Percentiles rank a stretch among this genome's conserved stretches.
Conservation (phyloP, 495 filamentous ascomycete genomes). For the Rostrohypoxylon terebratum region DNA sequence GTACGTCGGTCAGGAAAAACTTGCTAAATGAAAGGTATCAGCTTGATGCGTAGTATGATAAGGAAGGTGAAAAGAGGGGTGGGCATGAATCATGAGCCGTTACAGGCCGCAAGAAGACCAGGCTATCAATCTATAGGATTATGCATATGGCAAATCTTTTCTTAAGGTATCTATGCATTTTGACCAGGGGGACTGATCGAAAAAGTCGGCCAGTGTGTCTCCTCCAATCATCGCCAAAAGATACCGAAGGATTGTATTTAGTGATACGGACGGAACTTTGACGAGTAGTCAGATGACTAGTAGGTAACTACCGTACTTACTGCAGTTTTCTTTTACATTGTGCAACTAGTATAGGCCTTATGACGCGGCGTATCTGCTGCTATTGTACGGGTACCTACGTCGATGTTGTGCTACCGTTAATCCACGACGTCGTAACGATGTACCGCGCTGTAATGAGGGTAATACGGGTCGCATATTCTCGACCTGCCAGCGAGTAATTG, state of each 20-base stretch:
- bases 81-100: constrained; percentile 9
- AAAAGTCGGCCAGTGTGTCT: neutral
- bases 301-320: constrained; percentile 28
- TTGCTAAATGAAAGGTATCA: neutral
- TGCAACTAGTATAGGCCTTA: constrained; percentile 21
- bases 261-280: constrained; percentile 23
- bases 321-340: constrained; percentile 25
- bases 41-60: constrained; percentile 9
- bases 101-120: constrained; percentile 3
- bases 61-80: neutral
- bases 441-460: constrained; percentile 21
- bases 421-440: constrained; percentile 24
- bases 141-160: constrained; percentile 22
- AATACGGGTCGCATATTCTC: constrained; percentile 33
- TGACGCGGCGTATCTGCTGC: constrained; percentile 16
- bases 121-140: constrained; percentile 15
- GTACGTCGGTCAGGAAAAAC: neutral
- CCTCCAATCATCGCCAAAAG: constrained; percentile 24
- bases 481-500: constrained; percentile 36
- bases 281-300: constrained; percentile 36
- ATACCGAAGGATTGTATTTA: constrained; percentile 28
- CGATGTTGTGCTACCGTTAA: constrained; percentile 28
- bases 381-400: constrained; percentile 42
- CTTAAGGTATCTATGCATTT: neutral
- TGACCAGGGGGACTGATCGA: neutral